Evolutionary conservation across 1,139 yeast genomes (phyloP).

Genomic region (Zhuliangozyma parablackwelliae): DNA sequence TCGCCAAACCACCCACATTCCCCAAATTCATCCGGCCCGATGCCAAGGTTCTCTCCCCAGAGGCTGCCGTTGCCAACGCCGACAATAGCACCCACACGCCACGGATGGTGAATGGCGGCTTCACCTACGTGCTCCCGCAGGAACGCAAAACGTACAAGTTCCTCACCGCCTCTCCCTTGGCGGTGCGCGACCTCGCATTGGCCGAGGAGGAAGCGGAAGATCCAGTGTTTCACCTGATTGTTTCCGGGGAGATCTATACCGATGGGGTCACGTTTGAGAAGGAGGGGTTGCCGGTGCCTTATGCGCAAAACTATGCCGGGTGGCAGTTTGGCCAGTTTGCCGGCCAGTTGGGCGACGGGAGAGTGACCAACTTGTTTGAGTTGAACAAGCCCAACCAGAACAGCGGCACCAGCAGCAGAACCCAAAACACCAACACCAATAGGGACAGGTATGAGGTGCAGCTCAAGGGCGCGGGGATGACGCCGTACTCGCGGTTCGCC

Average conservation of each 20-base stretch:
- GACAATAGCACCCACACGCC: slow-evolving; percentile 44
- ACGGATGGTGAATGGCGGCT: slow-evolving; percentile 64
- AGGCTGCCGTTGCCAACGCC: slow-evolving; percentile 42
- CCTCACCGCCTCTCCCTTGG: slow-evolving; percentile 56
- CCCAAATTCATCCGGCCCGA: slow-evolving; percentile 57
- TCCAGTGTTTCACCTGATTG: slow-evolving; percentile 48
- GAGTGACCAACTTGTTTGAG: slow-evolving; percentile 81
- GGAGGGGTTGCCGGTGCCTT: slow-evolving; percentile 60
- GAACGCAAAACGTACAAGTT: slow-evolving; percentile 50
- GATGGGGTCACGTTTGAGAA: slow-evolving; percentile 23
- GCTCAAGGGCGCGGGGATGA: slow-evolving; percentile 85
- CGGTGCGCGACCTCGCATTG: slow-evolving; percentile 59
- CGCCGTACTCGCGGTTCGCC: slow-evolving; percentile 91
- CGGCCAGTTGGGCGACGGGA: slow-evolving; percentile 94
- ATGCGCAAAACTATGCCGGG: slow-evolving; percentile 91
- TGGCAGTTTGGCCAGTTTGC: slow-evolving; percentile 96
- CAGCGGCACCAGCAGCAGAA: too few species aligned
- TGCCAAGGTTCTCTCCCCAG: slow-evolving; percentile 47
- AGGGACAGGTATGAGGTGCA: slow-evolving; percentile 59
- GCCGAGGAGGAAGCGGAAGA: slow-evolving; percentile 29
- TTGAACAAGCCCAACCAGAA: slow-evolving; percentile 35
- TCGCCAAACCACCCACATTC: slow-evolving; percentile 47
- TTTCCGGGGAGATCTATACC: slow-evolving; percentile 55
- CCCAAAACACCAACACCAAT: slow-evolving; percentile 10
- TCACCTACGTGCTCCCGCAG: slow-evolving; percentile 67